These are phyloP conservation scores for Rubia yunnanensis DNA, from an alignment of 257 asterid species.

Conservation along the genomic window DNA sequence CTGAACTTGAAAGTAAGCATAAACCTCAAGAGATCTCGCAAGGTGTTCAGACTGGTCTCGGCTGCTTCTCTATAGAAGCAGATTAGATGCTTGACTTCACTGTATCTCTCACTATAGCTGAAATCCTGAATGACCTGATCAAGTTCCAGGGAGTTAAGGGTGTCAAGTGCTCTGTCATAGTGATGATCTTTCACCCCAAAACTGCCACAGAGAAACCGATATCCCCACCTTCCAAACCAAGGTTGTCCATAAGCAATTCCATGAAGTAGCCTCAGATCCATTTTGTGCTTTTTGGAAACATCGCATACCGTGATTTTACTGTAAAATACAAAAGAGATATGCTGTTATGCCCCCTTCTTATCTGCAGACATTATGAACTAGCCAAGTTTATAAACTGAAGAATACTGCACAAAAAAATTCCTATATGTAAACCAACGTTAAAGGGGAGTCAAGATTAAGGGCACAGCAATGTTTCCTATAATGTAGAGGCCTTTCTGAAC, in stretches of 20 bases:
- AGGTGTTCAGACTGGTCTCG: slow-evolving; percentile 38
- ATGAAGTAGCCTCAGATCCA: slow-evolving; percentile 74
- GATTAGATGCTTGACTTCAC: slow-evolving; percentile 36
- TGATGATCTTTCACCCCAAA: slow-evolving; percentile 75
- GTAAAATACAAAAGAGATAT: slow-evolving; percentile 8
- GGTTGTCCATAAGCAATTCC: slow-evolving; percentile 83
- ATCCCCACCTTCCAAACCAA: slow-evolving; percentile 95
- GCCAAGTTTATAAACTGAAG: neutral
- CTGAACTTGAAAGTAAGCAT: slow-evolving; percentile 46
- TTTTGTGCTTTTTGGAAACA: slow-evolving; percentile 54
- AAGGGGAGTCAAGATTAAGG: neutral
- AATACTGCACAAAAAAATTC: neutral
- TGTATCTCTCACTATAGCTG: slow-evolving; percentile 24
- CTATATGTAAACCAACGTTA: neutral
- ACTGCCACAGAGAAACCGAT: slow-evolving; percentile 71
- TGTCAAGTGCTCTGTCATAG: slow-evolving; percentile 50
- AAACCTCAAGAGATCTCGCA: slow-evolving; percentile 59
- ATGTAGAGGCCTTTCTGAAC: neutral
- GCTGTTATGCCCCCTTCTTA: neutral
- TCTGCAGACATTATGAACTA: neutral
- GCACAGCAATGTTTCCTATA: neutral
- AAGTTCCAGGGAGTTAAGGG: slow-evolving; percentile 55
- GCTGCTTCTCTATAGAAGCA: slow-evolving; percentile 51
- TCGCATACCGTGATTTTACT: slow-evolving; percentile 84
- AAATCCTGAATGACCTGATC: slow-evolving; percentile 46